phyloP scores from a whole-genome alignment of 2,329 filamentous ascomycete species.

The Pezizomycotina sp. region DNA sequence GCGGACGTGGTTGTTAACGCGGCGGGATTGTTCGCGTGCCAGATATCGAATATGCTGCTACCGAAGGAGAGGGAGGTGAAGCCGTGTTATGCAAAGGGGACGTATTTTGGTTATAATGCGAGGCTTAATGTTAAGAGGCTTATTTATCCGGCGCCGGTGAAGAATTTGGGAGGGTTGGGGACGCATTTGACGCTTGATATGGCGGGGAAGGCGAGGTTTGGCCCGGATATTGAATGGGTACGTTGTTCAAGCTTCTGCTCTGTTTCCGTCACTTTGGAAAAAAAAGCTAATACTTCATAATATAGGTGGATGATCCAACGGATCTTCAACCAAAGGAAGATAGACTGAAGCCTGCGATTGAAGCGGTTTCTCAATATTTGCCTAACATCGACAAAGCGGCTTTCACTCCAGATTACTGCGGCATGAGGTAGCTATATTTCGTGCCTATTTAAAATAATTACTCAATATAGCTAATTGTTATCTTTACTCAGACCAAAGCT shows the following conservation, averaged over 20 bases:
- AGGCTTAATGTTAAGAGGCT: conserved; percentile 51
- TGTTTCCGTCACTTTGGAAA: too few relatives aligned
- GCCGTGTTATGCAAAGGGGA: conserved; percentile 79
- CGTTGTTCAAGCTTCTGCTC: too few relatives aligned
- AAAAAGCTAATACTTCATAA: too few relatives aligned
- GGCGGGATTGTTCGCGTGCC: conserved; percentile 62
- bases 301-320: conserved; percentile 47
- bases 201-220: conserved; percentile 69
- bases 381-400: conserved; percentile 51
- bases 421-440: too few relatives aligned
- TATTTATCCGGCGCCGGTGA: conserved; percentile 72
- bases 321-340: conserved; percentile 52
- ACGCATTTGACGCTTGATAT: conserved; percentile 90
- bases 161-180: conserved; percentile 68
- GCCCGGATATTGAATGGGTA: conserved; percentile 93
- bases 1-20: conserved; percentile 67
- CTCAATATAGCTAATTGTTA: too few relatives aligned
- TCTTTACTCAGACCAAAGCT: conserved; percentile 91
- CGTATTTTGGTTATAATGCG: conserved; percentile 72
- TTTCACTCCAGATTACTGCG: conserved; percentile 70
- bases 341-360: conserved; percentile 49
- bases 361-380: conserved; percentile 62
- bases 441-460: too few relatives aligned
- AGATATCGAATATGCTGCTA: conserved; percentile 67
- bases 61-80: conserved; percentile 39